phyloP scores from a whole-genome alignment of 2,329 filamentous ascomycete genomes.

The Cladosporium sp. region DNA sequence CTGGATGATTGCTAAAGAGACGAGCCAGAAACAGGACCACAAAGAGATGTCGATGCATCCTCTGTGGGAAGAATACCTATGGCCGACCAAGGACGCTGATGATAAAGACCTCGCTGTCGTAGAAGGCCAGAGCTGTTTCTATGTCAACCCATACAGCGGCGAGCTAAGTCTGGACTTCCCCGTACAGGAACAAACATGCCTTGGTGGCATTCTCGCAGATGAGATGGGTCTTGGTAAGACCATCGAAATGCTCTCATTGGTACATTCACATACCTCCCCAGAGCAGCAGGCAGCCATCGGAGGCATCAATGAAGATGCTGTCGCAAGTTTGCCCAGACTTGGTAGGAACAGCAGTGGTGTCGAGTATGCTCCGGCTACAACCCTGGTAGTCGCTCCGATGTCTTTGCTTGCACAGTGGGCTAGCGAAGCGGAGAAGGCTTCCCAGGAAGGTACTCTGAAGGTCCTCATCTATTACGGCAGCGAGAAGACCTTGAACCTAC shows the following conservation, averaged over 20 bases:
- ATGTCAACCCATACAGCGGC: conserved; percentile 95
- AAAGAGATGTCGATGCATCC: conserved; percentile 87
- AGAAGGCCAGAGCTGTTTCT: conserved; percentile 68
- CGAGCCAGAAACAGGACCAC: conserved; percentile 61
- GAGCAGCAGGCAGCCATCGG: conserved; percentile 28
- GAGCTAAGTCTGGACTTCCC: conserved; percentile 90
- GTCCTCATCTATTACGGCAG: conserved; percentile 86
- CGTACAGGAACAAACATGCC: conserved; percentile 86
- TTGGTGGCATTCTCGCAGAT: conserved; percentile 89
- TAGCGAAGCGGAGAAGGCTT: conserved; percentile 88
- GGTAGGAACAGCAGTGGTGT: conserved; percentile 54
- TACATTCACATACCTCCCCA: conserved; percentile 72
- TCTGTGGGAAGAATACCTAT: conserved; percentile 91
- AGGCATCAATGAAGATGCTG: conserved; percentile 33
- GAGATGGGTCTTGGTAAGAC: conserved; percentile 98
- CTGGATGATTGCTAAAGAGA: conserved; percentile 96
- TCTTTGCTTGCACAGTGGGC: conserved; percentile 96
- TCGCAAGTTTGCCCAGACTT: conserved; percentile 60
- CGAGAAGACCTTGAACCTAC: conserved; percentile 76
- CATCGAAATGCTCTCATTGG: conserved; percentile 92
- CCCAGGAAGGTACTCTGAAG: conserved; percentile 74
- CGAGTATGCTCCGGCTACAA: conserved; percentile 75
- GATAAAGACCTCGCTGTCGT: conserved; percentile 67
- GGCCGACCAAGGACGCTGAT: conserved; percentile 83
- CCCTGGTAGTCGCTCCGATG: conserved; percentile 93